A percentile compares a stretch with the other conserved stretches of the same genome.
Evolutionary conservation across 148 eudicot species (phyloP).

Genomic region (Drosera capensis): DNA sequence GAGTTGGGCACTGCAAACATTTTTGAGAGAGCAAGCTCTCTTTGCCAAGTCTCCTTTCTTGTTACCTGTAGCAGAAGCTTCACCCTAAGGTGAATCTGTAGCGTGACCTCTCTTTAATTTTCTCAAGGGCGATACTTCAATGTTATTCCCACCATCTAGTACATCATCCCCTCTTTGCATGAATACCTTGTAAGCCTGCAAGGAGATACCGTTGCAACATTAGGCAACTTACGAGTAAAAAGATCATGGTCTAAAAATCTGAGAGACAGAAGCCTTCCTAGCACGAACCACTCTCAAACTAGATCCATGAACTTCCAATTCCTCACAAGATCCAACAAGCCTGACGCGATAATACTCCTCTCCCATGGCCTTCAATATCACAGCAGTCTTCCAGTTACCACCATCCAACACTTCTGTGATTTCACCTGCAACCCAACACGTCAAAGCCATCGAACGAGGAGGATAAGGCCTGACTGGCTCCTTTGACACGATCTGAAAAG

Average conservation of each 20-base stretch:
- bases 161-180: neutral
- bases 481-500: neutral
- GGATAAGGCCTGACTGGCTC: neutral
- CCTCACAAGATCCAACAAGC: neutral
- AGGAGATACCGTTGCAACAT: neutral
- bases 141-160: neutral
- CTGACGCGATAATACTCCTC: neutral
- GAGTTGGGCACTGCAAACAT: neutral
- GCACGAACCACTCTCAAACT: neutral
- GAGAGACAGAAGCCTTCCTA: neutral
- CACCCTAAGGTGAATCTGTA: neutral
- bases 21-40: neutral
- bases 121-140: neutral
- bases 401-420: neutral
- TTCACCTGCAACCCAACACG: neutral
- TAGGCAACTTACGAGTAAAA: neutral
- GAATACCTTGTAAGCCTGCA: neutral
- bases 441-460: neutral
- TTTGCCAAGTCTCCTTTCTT: neutral
- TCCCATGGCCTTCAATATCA: neutral
- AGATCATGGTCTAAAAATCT: neutral
- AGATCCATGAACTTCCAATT: neutral
- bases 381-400: neutral
- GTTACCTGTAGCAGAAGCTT: neutral
- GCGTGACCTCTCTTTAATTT: neutral